Percentiles rank a stretch among this genome's conserved stretches.
Evolutionary conservation across 495 filamentous ascomycete species (phyloP).

Genomic region (Margaritispora aquatica): DNA sequence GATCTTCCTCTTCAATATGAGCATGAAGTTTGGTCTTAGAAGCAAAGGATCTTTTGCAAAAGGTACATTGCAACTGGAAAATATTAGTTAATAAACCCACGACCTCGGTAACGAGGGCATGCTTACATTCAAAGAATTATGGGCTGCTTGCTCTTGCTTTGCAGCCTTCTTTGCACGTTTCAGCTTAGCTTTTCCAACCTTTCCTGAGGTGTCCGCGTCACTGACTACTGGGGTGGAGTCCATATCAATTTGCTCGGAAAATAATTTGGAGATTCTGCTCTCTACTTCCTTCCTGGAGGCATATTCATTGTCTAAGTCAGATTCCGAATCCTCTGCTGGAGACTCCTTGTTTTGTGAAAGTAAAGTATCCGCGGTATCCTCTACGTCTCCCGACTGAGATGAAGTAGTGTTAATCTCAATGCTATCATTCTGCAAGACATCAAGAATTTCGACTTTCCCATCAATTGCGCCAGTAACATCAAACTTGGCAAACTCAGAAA

Average conservation of each 20-base stretch:
- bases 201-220: slow-evolving; percentile 18
- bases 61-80: slow-evolving; percentile 46
- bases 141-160: slow-evolving; percentile 39
- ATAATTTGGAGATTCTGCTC: slow-evolving; percentile 19
- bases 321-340: neutral
- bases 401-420: neutral
- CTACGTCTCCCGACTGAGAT: neutral
- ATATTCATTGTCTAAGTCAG: slow-evolving; percentile 36
- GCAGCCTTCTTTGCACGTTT: slow-evolving; percentile 80
- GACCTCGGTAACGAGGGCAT: no score
- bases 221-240: slow-evolving; percentile 7
- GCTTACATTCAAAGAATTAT: slow-evolving; percentile 28
- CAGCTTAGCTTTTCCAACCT: slow-evolving; percentile 77
- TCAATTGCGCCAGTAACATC: neutral
- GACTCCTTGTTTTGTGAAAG: neutral
- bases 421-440: no score
- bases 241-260: slow-evolving; percentile 4
- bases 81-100: no score
- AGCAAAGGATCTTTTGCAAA: slow-evolving; percentile 55
- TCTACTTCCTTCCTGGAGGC: slow-evolving; percentile 39
- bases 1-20: slow-evolving; percentile 59
- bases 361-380: neutral
- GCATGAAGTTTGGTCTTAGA: slow-evolving; percentile 67
- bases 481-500: slow-evolving; percentile 3
- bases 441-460: neutral